Evolutionary conservation across 805 yeast genomes (phyloP).

Genomic region (Metschnikowia santaceciliae): DNA sequence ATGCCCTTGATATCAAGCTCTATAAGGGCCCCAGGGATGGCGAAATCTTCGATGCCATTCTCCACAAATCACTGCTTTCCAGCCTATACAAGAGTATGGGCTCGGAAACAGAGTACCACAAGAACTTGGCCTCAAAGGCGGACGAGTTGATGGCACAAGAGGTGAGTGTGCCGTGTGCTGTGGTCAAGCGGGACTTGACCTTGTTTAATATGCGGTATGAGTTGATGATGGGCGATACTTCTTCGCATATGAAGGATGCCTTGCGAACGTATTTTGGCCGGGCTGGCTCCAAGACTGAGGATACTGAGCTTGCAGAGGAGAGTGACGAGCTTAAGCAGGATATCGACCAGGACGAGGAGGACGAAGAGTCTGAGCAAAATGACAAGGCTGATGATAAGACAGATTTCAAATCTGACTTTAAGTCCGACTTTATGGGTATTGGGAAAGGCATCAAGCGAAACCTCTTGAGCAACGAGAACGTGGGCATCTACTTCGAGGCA

Average conservation of each 20-base stretch:
- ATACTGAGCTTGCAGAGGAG: slow-evolving; percentile 7
- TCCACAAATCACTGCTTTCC: slow-evolving; percentile 23
- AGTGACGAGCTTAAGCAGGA: slow-evolving; percentile 20
- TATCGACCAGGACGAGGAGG: slow-evolving; percentile 15
- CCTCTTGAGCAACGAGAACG: slow-evolving; percentile 6
- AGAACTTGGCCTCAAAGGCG: slow-evolving; percentile 2
- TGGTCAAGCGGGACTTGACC: not conserved
- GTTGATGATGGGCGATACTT: not conserved
- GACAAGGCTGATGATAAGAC: slow-evolving; percentile 4
- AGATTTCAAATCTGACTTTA: not conserved
- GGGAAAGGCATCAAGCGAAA: slow-evolving; percentile 13
- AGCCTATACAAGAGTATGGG: slow-evolving; percentile 10
- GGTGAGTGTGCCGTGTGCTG: not conserved
- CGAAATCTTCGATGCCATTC: slow-evolving; percentile 27
- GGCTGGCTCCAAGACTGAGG: not conserved
- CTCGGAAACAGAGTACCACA: slow-evolving; percentile 3
- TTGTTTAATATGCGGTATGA: slow-evolving; percentile 6
- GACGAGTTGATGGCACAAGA: not conserved
- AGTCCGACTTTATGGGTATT: too few species aligned
- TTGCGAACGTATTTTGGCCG: slow-evolving; percentile 11
- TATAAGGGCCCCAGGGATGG: slow-evolving; percentile 53
- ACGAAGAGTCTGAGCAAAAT: slow-evolving; percentile 4
- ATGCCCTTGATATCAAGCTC: slow-evolving; percentile 58
- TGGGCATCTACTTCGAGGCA: slow-evolving; percentile 5
- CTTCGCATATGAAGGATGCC: not conserved